Evolutionary conservation across 1,284 basidiomycete species (phyloP).

Genomic region (Irpex lacteus): DNA sequence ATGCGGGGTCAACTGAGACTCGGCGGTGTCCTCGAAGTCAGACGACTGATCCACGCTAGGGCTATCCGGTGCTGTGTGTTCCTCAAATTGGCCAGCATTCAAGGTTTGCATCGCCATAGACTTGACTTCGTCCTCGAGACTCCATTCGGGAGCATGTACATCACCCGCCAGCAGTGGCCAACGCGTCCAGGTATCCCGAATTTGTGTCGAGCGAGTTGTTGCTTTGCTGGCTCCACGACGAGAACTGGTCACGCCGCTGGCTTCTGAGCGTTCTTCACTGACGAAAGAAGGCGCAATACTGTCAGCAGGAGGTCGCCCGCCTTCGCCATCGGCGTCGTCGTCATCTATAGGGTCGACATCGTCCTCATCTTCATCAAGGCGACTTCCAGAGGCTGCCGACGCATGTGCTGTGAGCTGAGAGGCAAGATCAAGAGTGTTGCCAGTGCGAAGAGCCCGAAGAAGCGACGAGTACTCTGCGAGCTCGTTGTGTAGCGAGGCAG

Average conservation of each 20-base stretch:
- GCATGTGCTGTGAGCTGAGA: slow-evolving; percentile 37
- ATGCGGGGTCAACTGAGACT: slow-evolving; percentile 15
- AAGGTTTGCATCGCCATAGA: slow-evolving; percentile 33
- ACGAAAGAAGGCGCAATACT: neutral
- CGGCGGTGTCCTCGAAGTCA: slow-evolving; percentile 1
- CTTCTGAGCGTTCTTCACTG: neutral
- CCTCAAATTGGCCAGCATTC: neutral
- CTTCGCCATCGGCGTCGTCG: neutral
- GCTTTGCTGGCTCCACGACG: slow-evolving; percentile 23
- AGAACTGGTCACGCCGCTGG: neutral
- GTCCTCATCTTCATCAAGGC: slow-evolving; percentile 7
- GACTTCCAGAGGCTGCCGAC: slow-evolving; percentile 6
- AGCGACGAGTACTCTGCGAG: slow-evolving; percentile 62
- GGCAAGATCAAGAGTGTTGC: slow-evolving; percentile 50
- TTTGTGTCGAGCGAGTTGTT: slow-evolving; percentile 14
- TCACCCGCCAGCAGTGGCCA: slow-evolving; percentile 64
- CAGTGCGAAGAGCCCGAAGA: slow-evolving; percentile 54
- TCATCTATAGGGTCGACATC: neutral
- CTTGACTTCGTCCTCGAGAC: slow-evolving; percentile 55
- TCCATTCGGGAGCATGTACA: slow-evolving; percentile 56
- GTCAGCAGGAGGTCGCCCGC: neutral
- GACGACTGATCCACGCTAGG: neutral
- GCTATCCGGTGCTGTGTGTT: neutral
- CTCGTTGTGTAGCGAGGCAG: slow-evolving; percentile 52
- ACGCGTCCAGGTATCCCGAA: slow-evolving; percentile 52